These are phyloP conservation scores for Saccharum officinarum DNA, from an alignment of 176 grass and related monocot species.

Conservation along the genomic window DNA sequence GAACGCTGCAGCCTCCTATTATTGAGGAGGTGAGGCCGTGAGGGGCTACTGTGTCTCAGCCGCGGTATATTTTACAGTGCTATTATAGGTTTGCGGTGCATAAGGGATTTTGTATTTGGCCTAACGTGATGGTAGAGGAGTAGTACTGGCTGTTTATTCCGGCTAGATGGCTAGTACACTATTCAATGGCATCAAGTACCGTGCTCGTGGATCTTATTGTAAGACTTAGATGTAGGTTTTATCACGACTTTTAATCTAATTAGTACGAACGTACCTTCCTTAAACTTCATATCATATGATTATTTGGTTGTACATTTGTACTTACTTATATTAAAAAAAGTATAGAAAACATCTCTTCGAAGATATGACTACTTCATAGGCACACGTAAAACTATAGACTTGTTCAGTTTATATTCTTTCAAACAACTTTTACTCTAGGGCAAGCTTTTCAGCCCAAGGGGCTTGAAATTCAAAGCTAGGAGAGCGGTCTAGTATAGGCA, in stretches of 20 bases:
- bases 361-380: not conserved
- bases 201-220: not conserved
- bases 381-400: not conserved
- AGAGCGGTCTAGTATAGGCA: too few species aligned
- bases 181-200: not conserved
- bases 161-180: not conserved
- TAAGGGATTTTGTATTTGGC: not conserved
- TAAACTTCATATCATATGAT: not conserved
- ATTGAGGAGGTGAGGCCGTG: not conserved
- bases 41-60: not conserved
- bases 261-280: not conserved
- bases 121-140: not conserved
- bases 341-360: not conserved
- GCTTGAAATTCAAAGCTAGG: too few species aligned
- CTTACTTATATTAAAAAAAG: too few species aligned
- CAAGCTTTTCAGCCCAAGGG: too few species aligned
- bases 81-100: not conserved
- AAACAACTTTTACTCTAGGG: accelerated
- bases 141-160: not conserved
- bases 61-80: not conserved
- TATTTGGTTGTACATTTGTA: not conserved
- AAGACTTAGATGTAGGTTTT: not conserved
- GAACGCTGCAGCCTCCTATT: not conserved
- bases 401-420: too few species aligned
- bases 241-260: not conserved